Percentiles rank a stretch among this genome's conserved stretches.
Evolutionary conservation across 2,329 filamentous ascomycete genomes (phyloP).

Genomic region (Penicillium sp.): DNA sequence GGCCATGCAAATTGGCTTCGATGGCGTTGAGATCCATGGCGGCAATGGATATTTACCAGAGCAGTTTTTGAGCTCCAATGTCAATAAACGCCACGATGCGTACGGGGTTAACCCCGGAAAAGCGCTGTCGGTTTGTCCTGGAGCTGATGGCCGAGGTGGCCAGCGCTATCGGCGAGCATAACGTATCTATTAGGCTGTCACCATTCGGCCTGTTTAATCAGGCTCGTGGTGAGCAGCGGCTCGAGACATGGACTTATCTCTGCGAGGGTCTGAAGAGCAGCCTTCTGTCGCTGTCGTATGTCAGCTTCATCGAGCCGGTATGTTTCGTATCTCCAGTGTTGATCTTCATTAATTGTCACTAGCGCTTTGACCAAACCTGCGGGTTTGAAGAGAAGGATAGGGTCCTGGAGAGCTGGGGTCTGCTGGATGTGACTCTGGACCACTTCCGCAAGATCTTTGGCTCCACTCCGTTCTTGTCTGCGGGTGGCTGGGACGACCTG

Average conservation of each 20-base stretch:
- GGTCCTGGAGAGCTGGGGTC: slow-evolving; percentile 52
- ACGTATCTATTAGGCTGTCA: slow-evolving; percentile 49
- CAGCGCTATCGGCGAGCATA: slow-evolving; percentile 48
- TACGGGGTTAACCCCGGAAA: slow-evolving; percentile 56
- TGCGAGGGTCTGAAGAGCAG: slow-evolving; percentile 52
- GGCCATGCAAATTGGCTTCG: slow-evolving; percentile 59
- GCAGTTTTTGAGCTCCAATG: slow-evolving; percentile 54
- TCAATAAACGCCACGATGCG: slow-evolving; percentile 53
- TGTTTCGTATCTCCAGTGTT: slow-evolving; percentile 3
- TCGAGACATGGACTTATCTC: slow-evolving; percentile 57
- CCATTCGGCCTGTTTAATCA: slow-evolving; percentile 58
- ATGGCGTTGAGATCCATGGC: slow-evolving; percentile 54
- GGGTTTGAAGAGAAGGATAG: slow-evolving; percentile 52
- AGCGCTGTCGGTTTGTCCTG: slow-evolving; percentile 58
- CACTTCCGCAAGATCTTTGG: slow-evolving; percentile 55
- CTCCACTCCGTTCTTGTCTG: slow-evolving; percentile 57
- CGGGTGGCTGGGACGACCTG: slow-evolving; percentile 56
- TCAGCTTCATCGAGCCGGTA: slow-evolving; percentile 58
- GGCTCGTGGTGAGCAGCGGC: slow-evolving; percentile 51
- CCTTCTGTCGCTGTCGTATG: slow-evolving; percentile 51
- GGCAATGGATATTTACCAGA: slow-evolving; percentile 57
- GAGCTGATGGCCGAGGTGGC: slow-evolving; percentile 55
- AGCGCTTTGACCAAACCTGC: slow-evolving; percentile 56
- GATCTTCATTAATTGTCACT: not conserved
- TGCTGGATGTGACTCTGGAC: slow-evolving; percentile 49